A percentile compares a stretch with the other conserved stretches of the same genome.
Evolutionary conservation across 208 protist genomes (phyloP).

Genomic region (Porcisia hertigi): DNA sequence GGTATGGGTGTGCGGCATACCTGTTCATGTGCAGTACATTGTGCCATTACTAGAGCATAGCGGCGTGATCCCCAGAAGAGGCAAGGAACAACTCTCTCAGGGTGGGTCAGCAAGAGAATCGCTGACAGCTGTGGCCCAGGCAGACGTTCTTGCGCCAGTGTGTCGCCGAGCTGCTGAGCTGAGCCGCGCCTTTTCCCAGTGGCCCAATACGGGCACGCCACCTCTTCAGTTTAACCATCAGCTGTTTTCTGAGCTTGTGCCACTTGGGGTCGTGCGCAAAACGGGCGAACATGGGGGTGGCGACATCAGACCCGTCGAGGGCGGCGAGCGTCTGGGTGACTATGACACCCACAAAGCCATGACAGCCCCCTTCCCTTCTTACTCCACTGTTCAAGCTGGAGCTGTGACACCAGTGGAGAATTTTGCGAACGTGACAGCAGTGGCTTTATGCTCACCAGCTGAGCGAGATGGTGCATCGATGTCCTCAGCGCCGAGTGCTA

Average conservation of each 20-base stretch:
- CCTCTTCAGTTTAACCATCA: neutral
- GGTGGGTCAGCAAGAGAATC: neutral
- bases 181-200: constrained; percentile 13
- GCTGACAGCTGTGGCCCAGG: constrained; percentile 14
- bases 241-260: neutral
- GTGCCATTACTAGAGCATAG: constrained; percentile 40
- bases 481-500: neutral
- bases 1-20: constrained; percentile 68
- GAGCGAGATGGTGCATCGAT: neutral
- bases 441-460: constrained; percentile 13
- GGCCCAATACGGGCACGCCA: neutral
- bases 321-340: neutral
- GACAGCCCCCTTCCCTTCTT: neutral
- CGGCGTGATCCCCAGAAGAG: neutral
- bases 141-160: constrained; percentile 35
- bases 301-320: neutral
- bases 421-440: constrained; percentile 23
- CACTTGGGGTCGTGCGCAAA: neutral
- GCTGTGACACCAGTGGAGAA: constrained; percentile 5
- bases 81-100: neutral
- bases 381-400: neutral
- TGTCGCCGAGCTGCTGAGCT: constrained; percentile 24
- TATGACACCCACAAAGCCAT: neutral
- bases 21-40: constrained; percentile 64
- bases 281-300: neutral